Percentiles rank a stretch among this genome's conserved stretches.
These are phyloP conservation scores for Paecilomyces sp. DNA, from an alignment of 2,329 filamentous ascomycete species.

Conservation along the genomic window DNA sequence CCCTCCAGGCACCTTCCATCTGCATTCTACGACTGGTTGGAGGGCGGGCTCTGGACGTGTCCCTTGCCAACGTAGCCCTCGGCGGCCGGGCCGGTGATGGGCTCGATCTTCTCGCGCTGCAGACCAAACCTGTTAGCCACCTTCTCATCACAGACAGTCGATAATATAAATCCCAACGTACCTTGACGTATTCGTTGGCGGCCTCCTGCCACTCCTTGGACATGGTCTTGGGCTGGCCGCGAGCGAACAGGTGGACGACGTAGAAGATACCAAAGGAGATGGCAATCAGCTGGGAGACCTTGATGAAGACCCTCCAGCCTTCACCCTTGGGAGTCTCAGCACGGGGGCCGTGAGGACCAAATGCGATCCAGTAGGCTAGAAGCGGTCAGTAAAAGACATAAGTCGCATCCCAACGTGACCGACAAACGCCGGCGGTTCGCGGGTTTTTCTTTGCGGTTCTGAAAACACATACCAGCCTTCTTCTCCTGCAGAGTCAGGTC, in stretches of 20 bases:
- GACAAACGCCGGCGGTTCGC: background rate
- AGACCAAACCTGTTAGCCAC: constrained; percentile 11
- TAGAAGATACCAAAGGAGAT: constrained; percentile 66
- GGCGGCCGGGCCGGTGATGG: constrained; percentile 74
- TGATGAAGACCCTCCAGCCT: constrained; percentile 67
- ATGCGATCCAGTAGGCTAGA: constrained; percentile 97
- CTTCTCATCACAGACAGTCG: constrained; percentile 6
- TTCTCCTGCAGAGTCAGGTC: constrained; percentile 95
- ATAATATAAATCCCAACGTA: constrained; percentile 39
- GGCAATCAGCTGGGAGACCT: constrained; percentile 61
- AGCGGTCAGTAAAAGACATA: constrained; percentile 15
- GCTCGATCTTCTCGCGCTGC: constrained; percentile 77
- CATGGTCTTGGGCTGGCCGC: constrained; percentile 75
- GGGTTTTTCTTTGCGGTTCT: background rate
- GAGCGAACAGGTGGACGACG: constrained; percentile 63
- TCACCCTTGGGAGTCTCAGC: constrained; percentile 77
- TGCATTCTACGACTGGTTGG: constrained; percentile 29
- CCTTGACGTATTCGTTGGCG: constrained; percentile 88
- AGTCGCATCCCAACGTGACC: background rate
- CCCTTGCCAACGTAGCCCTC: constrained; percentile 72
- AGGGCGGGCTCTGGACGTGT: constrained; percentile 59
- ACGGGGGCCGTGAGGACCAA: constrained; percentile 92
- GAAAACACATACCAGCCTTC: constrained; percentile 79
- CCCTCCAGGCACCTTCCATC: constrained; percentile 15
- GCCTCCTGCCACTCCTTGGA: constrained; percentile 95